Evolutionary conservation across 768 basidiomycete species (phyloP).

Genomic region (Pleurotus tuber-regium): DNA sequence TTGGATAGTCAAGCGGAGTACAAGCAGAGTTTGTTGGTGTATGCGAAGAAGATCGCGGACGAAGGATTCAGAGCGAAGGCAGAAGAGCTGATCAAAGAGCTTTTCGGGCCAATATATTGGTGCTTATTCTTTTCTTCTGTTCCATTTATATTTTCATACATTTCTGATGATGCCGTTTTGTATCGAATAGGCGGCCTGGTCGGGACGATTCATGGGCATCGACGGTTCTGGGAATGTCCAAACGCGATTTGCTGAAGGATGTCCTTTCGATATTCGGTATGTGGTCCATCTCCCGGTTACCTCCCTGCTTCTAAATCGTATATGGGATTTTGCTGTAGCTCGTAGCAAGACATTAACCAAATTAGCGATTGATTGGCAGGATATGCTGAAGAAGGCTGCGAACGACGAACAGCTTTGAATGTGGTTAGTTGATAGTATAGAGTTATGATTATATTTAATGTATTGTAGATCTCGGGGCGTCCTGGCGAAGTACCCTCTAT

Average conservation of each 20-base stretch:
- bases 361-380: conserved; percentile 82
- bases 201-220: conserved; percentile 67
- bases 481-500: too few relatives aligned
- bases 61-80: conserved; percentile 87
- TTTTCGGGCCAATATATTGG: conserved; percentile 91
- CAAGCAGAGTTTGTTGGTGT: conserved; percentile 68
- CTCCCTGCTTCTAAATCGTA: too few relatives aligned
- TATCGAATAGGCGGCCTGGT: conserved; percentile 72
- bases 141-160: conserved; percentile 7
- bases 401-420: conserved; percentile 39
- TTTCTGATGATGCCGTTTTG: too few relatives aligned
- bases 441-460: too few relatives aligned
- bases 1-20: conserved; percentile 88
- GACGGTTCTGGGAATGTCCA: conserved; percentile 64
- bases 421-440: neutral
- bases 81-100: conserved; percentile 88
- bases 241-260: conserved; percentile 82
- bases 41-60: conserved; percentile 84
- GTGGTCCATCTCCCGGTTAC: conserved; percentile 24
- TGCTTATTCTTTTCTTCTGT: conserved; percentile 33
- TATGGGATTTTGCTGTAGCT: conserved; percentile 36
- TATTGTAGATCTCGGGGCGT: too few relatives aligned
- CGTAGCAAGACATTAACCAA: conserved; percentile 73
- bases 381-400: conserved; percentile 63
- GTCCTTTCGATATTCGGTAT: conserved; percentile 77